Percentiles rank a stretch among this genome's conserved stretches.
Evolutionary conservation across 768 basidiomycete species (phyloP).

Genomic region (Boletus coccyginus): DNA sequence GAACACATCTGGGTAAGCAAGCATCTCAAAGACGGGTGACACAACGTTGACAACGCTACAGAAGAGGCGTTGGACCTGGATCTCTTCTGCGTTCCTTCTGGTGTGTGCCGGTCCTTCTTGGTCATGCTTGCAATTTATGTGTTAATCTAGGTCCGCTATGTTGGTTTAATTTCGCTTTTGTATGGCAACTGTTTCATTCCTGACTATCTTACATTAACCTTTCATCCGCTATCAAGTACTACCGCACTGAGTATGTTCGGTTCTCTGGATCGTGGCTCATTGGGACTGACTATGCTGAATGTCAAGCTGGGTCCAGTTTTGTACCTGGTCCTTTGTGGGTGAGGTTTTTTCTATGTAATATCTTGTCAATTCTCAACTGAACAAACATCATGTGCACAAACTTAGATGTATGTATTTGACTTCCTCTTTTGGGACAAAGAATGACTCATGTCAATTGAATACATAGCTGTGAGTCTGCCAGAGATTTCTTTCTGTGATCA

Average conservation of each 20-base stretch:
- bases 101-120: neutral
- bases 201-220: neutral
- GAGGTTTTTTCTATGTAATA: neutral
- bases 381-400: neutral
- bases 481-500: neutral
- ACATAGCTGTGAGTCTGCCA: neutral
- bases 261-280: too few species aligned
- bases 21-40: neutral
- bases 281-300: neutral
- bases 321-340: constrained; percentile 7
- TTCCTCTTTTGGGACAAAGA: neutral
- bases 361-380: neutral
- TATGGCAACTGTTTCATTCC: neutral
- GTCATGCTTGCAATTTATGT: neutral
- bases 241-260: neutral
- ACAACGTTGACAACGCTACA: neutral
- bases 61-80: constrained; percentile 6
- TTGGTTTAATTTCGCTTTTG: neutral
- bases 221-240: neutral
- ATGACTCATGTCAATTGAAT: neutral
- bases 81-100: constrained; percentile 2
- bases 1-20: constrained; percentile 10
- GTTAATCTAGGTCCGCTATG: constrained; percentile 6
- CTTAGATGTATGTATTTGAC: constrained; percentile 2
- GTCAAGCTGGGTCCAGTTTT: neutral